Percentiles rank a stretch among this genome's conserved stretches.
Evolutionary conservation across 306 rosid genomes (phyloP).

Genomic region (Coriaria nepalensis): DNA sequence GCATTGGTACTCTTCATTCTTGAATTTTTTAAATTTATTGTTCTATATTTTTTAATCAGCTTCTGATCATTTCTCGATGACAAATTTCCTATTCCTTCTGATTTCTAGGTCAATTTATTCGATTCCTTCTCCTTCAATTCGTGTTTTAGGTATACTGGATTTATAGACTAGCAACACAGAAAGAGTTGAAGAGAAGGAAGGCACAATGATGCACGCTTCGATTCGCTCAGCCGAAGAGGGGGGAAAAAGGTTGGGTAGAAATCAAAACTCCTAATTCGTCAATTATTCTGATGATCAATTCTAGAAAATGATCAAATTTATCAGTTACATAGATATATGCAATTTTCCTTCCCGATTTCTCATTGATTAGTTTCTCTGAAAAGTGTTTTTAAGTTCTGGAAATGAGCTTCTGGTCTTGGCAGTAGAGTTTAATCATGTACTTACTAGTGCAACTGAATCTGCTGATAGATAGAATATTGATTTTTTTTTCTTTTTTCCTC

Average conservation of each 20-base stretch:
- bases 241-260: constrained; percentile 17
- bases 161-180: constrained; percentile 73
- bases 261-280: constrained; percentile 31
- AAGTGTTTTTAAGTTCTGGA: too few species aligned
- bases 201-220: constrained; percentile 34
- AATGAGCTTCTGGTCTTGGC: too few species aligned
- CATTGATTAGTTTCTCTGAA: too few species aligned
- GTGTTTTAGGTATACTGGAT: constrained; percentile 63
- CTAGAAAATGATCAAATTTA: too few species aligned
- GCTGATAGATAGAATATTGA: too few species aligned
- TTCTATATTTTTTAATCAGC: neutral
- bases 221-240: neutral
- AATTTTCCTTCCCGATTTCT: too few species aligned
- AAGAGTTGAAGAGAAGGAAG: constrained; percentile 58
- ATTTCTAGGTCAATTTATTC: neutral
- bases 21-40: neutral
- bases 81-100: constrained; percentile 4
- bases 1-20: constrained; percentile 61
- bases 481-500: too few species aligned
- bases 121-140: too few species aligned
- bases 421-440: too few species aligned
- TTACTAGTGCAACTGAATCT: too few species aligned
- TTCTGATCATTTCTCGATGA: neutral
- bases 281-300: constrained; percentile 2
- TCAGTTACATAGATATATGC: too few species aligned